These are phyloP conservation scores for Barbarea vulgaris DNA, from an alignment of 345 rosid species.

Conservation along the genomic window DNA sequence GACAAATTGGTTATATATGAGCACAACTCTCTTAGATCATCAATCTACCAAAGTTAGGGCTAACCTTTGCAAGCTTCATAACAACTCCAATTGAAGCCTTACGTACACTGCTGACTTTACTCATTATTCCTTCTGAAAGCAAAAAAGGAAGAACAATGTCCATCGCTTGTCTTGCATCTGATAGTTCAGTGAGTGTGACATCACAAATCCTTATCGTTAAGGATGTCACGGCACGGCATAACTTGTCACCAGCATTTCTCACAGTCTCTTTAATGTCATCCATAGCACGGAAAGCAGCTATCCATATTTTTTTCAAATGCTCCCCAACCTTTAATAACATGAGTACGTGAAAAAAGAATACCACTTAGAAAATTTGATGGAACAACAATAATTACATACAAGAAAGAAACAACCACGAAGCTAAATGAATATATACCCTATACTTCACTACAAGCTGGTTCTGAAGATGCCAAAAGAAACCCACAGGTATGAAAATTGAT, in stretches of 20 bases:
- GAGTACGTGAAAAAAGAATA: slow-evolving; percentile 8
- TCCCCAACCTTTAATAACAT: slow-evolving; percentile 60
- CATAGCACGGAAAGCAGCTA: slow-evolving; percentile 92
- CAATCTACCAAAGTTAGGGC: slow-evolving; percentile 31
- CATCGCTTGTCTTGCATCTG: slow-evolving; percentile 79
- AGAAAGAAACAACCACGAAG: slow-evolving; percentile 10
- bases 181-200: slow-evolving; percentile 74
- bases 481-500: background rate
- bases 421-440: slow-evolving; percentile 11
- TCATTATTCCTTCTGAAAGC: slow-evolving; percentile 90
- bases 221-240: slow-evolving; percentile 75
- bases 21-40: slow-evolving; percentile 12
- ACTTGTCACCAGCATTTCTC: slow-evolving; percentile 89
- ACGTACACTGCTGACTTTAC: slow-evolving; percentile 79
- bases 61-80: slow-evolving; percentile 96
- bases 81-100: slow-evolving; percentile 95
- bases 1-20: slow-evolving; percentile 15
- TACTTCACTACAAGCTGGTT: slow-evolving; percentile 16
- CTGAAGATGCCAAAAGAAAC: background rate
- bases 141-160: slow-evolving; percentile 78
- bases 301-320: slow-evolving; percentile 80
- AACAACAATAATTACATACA: slow-evolving; percentile 2
- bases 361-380: background rate
- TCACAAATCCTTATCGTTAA: slow-evolving; percentile 90
- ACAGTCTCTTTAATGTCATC: slow-evolving; percentile 99